Evolutionary conservation across 2,329 filamentous ascomycete genomes (phyloP), one percentile per base, ranked within the genome.

Genomic region (Fusarium graminum): DNA sequence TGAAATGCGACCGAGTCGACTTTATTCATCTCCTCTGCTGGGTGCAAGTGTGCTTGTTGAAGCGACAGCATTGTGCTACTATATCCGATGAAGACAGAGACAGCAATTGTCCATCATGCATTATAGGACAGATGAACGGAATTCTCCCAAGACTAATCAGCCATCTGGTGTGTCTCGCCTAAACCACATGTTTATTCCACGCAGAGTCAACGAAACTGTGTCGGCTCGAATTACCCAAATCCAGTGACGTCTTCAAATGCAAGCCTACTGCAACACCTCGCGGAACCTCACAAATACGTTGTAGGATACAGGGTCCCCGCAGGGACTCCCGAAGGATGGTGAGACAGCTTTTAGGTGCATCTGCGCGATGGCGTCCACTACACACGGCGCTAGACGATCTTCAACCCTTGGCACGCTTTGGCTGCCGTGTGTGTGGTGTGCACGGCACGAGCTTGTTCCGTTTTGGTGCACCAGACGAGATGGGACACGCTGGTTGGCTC

Each of bases 401-500:
- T 52, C 43, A 63, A 58, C 43, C 52, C 67, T 67, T 71, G 58
- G 56, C 56, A 45, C 29, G 36, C 56, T 55, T 60, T 61, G 52
- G 58, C 50, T 62, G 56, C 67, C 70, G 65, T 63, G 58, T 67
- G 50, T 62, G 58, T 58, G 44, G 38, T 36, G 52, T 61, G 54
- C 29, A 63, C 68, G 68, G 69, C 67, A 70, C 69, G 67, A 68
- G 67, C 67, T 69, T 72, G 55, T 71, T 72, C 67, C 41, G 67
- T 69, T 69, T 71, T 72, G 69, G 70, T 66, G 58, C 50, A 45
- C 51, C 30, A 19, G 55, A 44, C 57, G 50, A 59, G 55, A 69
- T 59, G 57, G 62, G 26, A 47, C 57, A 43, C 49, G 40, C 54
- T 80, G 75, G 75, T 78, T 81, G 80, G 78, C 60, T 68, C 65